Base-by-base conservation (phyloP, 139 green algal species). In the Raphidocelis subcapitata region DNA sequence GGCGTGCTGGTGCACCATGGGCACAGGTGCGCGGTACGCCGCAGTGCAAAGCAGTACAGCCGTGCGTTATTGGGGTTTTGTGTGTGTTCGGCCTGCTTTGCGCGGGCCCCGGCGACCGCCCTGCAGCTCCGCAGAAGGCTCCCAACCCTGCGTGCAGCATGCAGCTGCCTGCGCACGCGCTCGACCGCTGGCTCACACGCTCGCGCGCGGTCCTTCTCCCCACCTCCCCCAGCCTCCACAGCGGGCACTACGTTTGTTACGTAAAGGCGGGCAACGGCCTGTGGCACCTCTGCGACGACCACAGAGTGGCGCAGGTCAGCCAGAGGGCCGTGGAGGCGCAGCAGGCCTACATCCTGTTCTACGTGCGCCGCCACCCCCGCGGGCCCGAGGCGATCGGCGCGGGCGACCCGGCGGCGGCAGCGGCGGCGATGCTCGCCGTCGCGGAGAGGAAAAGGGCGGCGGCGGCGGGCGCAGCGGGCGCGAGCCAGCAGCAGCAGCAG, bases 301-400 rank as follows among this genome's bases (percentile, higher is more conserved):
- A 82, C 24, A 46, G 72, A 8, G 78, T 84, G 26, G 62, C 35
- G 0, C 64, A 52, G 66, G 89, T 94, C 24, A 84, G 74, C 35
- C 87, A 97, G 79, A 79, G 84, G 0, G 76, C 82, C 2, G 94
- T 96, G 28, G 83, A 98, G 61, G 72, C 76, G 0, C 92, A 98
- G 81, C 81, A 90, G 29, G 93, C 95, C 3, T 99, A 98, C 90
- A 94, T 99, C 24, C 85, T 99, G 32, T 98, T 99, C 83, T 99
- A 98, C 85, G 81, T 93, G 23, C 75, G 77, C 2, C 71, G 75
- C 10, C 46, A 76, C 10, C 70, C 73, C 15, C 62, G 75, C 18
- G 37, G 16, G n/a, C 46, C 29, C 5, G 18, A 41, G 3, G 3
- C 66, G 23, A 8, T 49, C 29, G 26, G 33, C 23, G 36, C 14